A percentile compares a stretch with the other conserved stretches of the same genome.
Evolutionary conservation across 2,329 filamentous ascomycete species (phyloP).

Genomic region (Leptoxyphium fumago): DNA sequence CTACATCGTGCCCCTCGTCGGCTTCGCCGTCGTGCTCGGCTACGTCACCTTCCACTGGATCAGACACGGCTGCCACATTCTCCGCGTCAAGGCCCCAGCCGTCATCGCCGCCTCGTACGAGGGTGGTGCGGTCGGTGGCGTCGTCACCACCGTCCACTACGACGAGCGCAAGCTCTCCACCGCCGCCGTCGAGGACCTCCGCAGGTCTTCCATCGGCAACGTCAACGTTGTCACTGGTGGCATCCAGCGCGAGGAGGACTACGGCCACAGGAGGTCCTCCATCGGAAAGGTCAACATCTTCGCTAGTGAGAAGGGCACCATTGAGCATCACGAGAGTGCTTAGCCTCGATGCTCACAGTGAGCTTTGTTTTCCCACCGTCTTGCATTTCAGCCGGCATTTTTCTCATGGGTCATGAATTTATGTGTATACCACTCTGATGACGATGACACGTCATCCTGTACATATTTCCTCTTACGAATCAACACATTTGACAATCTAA

Average conservation of each 20-base stretch:
- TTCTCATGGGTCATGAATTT: neutral
- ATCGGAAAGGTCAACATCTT: neutral
- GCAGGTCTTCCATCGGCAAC: constrained; percentile 12
- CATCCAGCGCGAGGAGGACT: constrained; percentile 2
- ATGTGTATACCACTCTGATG: neutral
- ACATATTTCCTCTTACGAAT: too few species aligned
- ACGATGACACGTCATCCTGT: neutral
- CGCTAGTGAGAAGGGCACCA: neutral
- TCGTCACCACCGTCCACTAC: constrained; percentile 19
- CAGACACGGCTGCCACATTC: constrained; percentile 17
- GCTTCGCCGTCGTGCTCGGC: constrained; percentile 27
- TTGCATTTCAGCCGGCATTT: neutral
- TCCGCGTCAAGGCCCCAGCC: constrained; percentile 18
- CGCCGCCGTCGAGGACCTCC: constrained; percentile 12
- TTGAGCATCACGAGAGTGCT: neutral
- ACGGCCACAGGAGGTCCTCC: neutral
- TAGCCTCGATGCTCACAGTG: neutral
- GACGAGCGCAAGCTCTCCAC: constrained; percentile 19
- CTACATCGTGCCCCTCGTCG: constrained; percentile 30
- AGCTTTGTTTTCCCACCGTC: neutral
- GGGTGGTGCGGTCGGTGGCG: constrained; percentile 20
- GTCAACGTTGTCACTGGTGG: constrained; percentile 17
- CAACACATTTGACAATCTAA: too few species aligned
- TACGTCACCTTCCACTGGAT: constrained; percentile 21
- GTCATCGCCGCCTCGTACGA: constrained; percentile 17